Evolutionary conservation across 768 basidiomycete genomes (phyloP).

Genomic region (Crucibulum laeve): DNA sequence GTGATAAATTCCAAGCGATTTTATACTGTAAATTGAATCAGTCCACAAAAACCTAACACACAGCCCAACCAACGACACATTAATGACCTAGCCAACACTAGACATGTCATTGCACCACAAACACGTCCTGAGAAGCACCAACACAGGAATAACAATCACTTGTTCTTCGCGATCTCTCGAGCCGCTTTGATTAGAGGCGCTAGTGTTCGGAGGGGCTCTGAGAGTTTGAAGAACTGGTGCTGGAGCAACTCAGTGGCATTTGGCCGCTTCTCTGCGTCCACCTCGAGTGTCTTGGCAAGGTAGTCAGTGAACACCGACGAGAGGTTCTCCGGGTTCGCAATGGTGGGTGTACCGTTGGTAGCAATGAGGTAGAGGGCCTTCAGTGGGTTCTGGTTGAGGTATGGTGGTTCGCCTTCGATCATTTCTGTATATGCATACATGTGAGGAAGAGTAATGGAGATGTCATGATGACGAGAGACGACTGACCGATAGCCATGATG

Average conservation of each 20-base stretch:
- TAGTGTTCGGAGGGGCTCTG: slow-evolving; percentile 82
- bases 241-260: slow-evolving; percentile 78
- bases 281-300: slow-evolving; percentile 82
- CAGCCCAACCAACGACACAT: too few relatives aligned
- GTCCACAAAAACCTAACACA: too few relatives aligned
- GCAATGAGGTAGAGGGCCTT: slow-evolving; percentile 98
- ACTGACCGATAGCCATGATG: slow-evolving; percentile 90
- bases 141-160: slow-evolving; percentile 22
- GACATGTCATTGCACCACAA: too few relatives aligned
- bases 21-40: background rate
- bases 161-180: slow-evolving; percentile 74
- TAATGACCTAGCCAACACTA: too few relatives aligned
- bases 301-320: slow-evolving; percentile 86
- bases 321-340: slow-evolving; percentile 80
- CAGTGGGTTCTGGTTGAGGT: slow-evolving; percentile 92
- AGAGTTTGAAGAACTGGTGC: slow-evolving; percentile 87
- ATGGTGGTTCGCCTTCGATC: slow-evolving; percentile 98
- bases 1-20: background rate
- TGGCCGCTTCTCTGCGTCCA: slow-evolving; percentile 92
- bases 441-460: slow-evolving; percentile 1
- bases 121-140: too few relatives aligned
- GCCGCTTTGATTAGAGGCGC: slow-evolving; percentile 92
- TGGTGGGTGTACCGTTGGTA: slow-evolving; percentile 95
- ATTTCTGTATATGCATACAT: slow-evolving; percentile 67
- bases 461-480: slow-evolving; percentile 1